A percentile compares a stretch with the other conserved stretches of the same genome.
These are phyloP conservation scores for Solanum arcanum DNA, from an alignment of 257 asterid genomes.

Conservation along the genomic window DNA sequence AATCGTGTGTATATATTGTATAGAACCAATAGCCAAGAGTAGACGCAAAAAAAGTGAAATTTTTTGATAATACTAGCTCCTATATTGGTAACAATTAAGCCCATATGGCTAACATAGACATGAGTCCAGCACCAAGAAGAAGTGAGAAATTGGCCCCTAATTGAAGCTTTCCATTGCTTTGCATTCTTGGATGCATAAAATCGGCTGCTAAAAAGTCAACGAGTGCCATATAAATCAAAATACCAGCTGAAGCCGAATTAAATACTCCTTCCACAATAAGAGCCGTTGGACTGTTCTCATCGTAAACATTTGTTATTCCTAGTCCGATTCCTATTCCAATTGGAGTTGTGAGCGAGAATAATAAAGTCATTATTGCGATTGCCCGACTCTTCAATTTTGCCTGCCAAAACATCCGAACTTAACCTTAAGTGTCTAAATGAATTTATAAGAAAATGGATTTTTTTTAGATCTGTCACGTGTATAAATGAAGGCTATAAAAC, in stretches of 20 bases:
- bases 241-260: constrained; percentile 6
- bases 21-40: background rate
- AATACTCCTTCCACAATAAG: constrained; percentile 2
- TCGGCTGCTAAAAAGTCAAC: constrained; percentile 4
- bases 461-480: background rate
- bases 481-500: background rate
- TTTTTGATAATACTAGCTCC: background rate
- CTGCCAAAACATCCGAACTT: background rate
- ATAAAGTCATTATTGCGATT: background rate
- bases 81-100: background rate
- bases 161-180: constrained; percentile 1
- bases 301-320: background rate
- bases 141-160: constrained; percentile 5
- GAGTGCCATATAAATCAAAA: constrained; percentile 2
- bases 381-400: background rate
- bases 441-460: background rate
- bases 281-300: constrained; percentile 4
- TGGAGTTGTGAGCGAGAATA: constrained; percentile 7
- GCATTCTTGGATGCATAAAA: constrained; percentile 10
- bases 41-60: background rate
- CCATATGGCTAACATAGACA: constrained; percentile 5
- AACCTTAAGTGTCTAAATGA: background rate
- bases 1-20: background rate
- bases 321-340: background rate
- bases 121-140: constrained; percentile 5